A percentile compares a stretch with the other conserved stretches of the same genome.
phyloP scores from a whole-genome alignment of 78 protist genomes.

The Dictyostelium discoideum region DNA sequence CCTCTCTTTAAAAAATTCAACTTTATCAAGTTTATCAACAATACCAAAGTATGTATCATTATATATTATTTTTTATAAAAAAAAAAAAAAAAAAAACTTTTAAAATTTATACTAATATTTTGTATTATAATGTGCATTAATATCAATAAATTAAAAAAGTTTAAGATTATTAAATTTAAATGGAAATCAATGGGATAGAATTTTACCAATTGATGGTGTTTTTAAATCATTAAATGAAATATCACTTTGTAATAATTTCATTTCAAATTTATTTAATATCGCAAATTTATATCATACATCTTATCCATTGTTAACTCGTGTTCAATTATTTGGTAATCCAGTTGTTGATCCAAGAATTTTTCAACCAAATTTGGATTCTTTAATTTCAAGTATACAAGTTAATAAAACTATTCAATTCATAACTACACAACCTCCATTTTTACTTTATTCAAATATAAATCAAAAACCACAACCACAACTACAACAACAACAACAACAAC shows the following conservation, averaged over 20 bases:
- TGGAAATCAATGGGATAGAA: slow-evolving; percentile 77
- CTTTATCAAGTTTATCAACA: slow-evolving; percentile 35
- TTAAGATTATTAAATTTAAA: slow-evolving; percentile 59
- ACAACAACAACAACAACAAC: neutral
- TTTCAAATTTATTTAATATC: slow-evolving; percentile 34
- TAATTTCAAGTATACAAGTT: slow-evolving; percentile 15
- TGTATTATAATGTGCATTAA: too few relatives aligned
- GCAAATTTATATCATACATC: slow-evolving; percentile 66
- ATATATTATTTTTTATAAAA: too few relatives aligned
- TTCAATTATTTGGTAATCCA: slow-evolving; percentile 59
- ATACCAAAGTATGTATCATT: slow-evolving; percentile 30
- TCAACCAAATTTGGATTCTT: slow-evolving; percentile 22
- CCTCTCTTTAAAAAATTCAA: slow-evolving; percentile 22
- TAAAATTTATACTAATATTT: too few relatives aligned
- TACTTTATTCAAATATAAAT: neutral
- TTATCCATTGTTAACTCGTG: slow-evolving; percentile 61
- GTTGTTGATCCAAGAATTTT: neutral
- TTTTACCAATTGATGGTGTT: slow-evolving; percentile 55
- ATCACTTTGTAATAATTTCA: slow-evolving; percentile 45
- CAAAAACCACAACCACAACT: neutral
- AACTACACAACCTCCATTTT: slow-evolving; percentile 12
- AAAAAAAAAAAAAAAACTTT: too few relatives aligned
- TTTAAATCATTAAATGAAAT: slow-evolving; percentile 39
- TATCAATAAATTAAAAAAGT: neutral
- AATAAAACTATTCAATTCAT: slow-evolving; percentile 55